Base-by-base conservation (phyloP, 2,329 filamentous ascomycete species). In the Alternaria triticina region DNA sequence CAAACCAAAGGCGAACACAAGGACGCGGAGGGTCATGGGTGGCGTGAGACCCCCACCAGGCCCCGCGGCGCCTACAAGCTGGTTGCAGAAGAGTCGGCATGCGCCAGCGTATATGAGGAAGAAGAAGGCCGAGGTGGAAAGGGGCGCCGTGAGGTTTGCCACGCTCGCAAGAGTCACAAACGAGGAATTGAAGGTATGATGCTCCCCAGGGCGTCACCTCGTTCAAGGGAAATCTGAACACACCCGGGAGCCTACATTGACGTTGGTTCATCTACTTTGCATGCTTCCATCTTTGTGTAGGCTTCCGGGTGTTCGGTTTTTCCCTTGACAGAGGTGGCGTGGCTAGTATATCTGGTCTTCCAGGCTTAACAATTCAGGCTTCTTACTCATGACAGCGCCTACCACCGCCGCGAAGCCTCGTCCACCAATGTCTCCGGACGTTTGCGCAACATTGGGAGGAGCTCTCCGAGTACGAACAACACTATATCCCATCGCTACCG, bases 401-500 rank as follows among this genome's bases (percentile, higher is more conserved):
- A 45, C 77, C 76, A 17, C 65, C 64, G 2, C 49, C 66, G 8
- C 66, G 71, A 36, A 86, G 83, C 56, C 77, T 90, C 8, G 66
- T 84, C 49, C 83, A 89, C 74, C 71, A 80, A 6, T 74, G 83
- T 15, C 72, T 90, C 40, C 87, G 85, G 67, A 80, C 82, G 0
- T 84, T 89, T 69, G 86, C 87, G 3, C 70, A 75, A 23, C 82
- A 87, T 23, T 90, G 88, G 88, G 74, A 82, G 10, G 83, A 84
- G 75, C 83, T 90, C 64, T 74, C 85, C 25, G 82, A 86, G 55
- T 88, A 88, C 66, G 87, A 89, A 68, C 83, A 86, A 59, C 78
- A 84, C 17, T 86, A 86, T 54, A 75, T 90, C 3, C 79, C 82
- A 2, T 79, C 84, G 4, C 70, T 90, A 12, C 86, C 88, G 0